Base-by-base conservation (phyloP, 1,284 basidiomycete genomes). In the Cutaneotrichosporon spelunceum region DNA sequence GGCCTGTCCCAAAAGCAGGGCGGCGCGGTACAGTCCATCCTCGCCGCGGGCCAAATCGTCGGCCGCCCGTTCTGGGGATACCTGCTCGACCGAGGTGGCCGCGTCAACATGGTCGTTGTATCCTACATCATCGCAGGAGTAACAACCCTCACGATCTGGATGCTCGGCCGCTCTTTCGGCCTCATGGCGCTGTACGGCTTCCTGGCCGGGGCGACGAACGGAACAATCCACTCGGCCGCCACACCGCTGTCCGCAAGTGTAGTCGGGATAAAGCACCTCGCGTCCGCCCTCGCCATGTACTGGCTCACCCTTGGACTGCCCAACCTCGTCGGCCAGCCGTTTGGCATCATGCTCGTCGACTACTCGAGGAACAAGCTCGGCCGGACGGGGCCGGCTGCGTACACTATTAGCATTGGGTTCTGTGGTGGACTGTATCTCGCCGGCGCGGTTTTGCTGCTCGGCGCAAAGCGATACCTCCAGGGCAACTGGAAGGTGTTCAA, bases 31-130 rank as follows among this genome's bases (percentile, higher is more conserved):
- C 79, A 80, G 63, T 77, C 78, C 23, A 76, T 81, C 61, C 70
- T 81, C 2, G 72, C 79, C 10, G 80, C 79, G 8, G 79, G 79
- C 0, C 80, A 81, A 67, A 76, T 80, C 69, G 66, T 82, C 33
- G 81, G 81, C 1, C 76, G 80, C 34, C 80, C 80, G 0, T 24
- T 75, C 13, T 76, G 72, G 63, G 80, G 81, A 3, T 67, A 73
- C n/a, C 57, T 68, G 24, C 71, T 81, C 45, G 81, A 81, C 64
- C 65, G 67, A 1, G 72, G 73, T 14, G 81, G 81, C 0, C 69
- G 79, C 4, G 70, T 79, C 59, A 81, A 81, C 63, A 76, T 79
- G 65, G 74, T 78, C 14, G 73, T 76, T 21, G 21, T 78, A 16
- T 72, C 74, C 54, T 79, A 80, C 56, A 56, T 80, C 55, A 67